Percentiles rank a stretch among this genome's conserved stretches.
phyloP scores from a whole-genome alignment of 1,139 yeast genomes.

The Yamadazyma spencermartinsiae region DNA sequence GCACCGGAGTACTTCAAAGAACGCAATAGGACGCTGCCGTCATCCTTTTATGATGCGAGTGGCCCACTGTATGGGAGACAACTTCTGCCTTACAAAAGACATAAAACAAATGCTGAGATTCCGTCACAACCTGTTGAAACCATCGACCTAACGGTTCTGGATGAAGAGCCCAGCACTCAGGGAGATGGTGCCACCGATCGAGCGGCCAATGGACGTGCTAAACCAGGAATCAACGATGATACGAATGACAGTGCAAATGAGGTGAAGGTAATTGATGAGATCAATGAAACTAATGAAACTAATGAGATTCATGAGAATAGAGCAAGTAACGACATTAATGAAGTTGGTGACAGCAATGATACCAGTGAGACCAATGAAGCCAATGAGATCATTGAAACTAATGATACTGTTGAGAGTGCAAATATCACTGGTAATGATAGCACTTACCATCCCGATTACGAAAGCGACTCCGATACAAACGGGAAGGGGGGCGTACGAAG shows the following conservation, averaged over 20 bases:
- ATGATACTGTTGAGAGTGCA: not conserved
- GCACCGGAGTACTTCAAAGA: too few species aligned
- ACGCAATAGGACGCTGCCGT: too few species aligned
- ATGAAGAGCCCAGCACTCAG: too few species aligned
- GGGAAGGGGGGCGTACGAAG: too few species aligned
- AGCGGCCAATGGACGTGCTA: too few species aligned
- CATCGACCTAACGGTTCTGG: slow-evolving; percentile 7
- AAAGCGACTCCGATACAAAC: too few species aligned
- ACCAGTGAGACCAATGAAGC: not conserved
- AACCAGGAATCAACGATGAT: too few species aligned
- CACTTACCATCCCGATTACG: not conserved
- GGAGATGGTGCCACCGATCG: too few species aligned
- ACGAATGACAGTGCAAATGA: too few species aligned
- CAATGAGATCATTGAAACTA: not conserved
- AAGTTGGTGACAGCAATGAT: not conserved
- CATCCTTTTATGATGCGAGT: too few species aligned
- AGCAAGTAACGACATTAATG: not conserved
- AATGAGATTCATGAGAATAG: too few species aligned
- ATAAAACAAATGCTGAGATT: not conserved
- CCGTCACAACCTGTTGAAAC: not conserved
- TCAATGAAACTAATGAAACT: not conserved
- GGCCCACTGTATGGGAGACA: not conserved
- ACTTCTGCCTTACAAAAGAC: not conserved
- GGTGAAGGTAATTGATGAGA: not conserved
- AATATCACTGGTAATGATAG: not conserved